A percentile compares a stretch with the other conserved stretches of the same genome.
Evolutionary conservation across 176 grass and related monocot species (phyloP).

Genomic region (Zoysia pacifica): DNA sequence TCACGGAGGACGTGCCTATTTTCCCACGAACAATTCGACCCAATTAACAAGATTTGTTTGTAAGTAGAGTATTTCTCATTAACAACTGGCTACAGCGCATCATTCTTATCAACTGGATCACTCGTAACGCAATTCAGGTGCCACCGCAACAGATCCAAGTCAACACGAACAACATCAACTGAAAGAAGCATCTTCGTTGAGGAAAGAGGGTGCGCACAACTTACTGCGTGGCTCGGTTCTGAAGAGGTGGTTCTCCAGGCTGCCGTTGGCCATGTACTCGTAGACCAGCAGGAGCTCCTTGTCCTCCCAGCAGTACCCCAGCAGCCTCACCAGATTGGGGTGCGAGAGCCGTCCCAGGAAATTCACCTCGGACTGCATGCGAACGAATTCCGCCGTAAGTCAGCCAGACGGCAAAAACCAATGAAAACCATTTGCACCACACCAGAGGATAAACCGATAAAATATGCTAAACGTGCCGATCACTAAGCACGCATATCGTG

Average conservation of each 20-base stretch:
- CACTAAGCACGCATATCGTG: background rate
- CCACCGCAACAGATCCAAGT: background rate
- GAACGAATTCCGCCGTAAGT: background rate
- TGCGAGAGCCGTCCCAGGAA: slow-evolving; percentile 70
- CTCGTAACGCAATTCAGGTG: background rate
- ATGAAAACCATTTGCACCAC: background rate
- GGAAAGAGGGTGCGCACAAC: background rate
- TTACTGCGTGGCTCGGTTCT: slow-evolving; percentile 55
- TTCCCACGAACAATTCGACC: background rate
- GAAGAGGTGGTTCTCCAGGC: slow-evolving; percentile 81
- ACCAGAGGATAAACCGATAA: background rate
- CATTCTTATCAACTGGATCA: background rate
- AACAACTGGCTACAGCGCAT: background rate
- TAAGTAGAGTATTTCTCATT: too few species aligned
- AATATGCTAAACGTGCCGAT: slow-evolving; percentile 28
- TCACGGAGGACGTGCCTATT: background rate
- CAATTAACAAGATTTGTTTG: too few species aligned
- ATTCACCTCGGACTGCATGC: slow-evolving; percentile 62
- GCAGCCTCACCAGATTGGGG: slow-evolving; percentile 68
- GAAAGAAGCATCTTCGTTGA: background rate
- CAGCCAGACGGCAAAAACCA: background rate
- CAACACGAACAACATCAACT: background rate
- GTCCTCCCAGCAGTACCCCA: slow-evolving; percentile 74
- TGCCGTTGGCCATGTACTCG: slow-evolving; percentile 73
- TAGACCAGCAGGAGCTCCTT: slow-evolving; percentile 77